Conservation (phyloP, 768 basidiomycete species). For the Suillus cothurnatus region DNA sequence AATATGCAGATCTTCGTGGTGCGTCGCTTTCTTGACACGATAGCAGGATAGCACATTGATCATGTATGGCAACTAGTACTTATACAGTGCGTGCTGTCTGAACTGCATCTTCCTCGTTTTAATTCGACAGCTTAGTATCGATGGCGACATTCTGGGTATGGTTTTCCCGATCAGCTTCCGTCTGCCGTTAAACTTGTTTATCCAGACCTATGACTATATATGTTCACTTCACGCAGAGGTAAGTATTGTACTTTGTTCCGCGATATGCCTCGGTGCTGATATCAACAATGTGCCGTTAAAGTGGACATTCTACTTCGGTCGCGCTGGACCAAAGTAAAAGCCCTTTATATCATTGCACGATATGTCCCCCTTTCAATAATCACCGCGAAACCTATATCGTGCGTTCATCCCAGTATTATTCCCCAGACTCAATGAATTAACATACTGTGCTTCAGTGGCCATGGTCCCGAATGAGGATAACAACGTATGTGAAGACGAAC, state of each 20-base stretch:
- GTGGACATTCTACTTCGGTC: neutral
- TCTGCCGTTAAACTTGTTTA: neutral
- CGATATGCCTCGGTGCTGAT: neutral
- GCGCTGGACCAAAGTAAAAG: neutral
- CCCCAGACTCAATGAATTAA: neutral
- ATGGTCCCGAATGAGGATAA: neutral
- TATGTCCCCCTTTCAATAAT: neutral
- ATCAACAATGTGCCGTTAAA: neutral
- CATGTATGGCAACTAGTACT: neutral
- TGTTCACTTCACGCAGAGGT: neutral
- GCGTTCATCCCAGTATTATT: neutral
- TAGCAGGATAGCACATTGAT: too few species aligned
- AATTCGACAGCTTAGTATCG: neutral
- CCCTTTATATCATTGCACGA: neutral
- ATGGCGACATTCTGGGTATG: neutral
- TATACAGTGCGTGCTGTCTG: neutral
- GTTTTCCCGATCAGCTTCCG: neutral
- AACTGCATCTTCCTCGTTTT: neutral
- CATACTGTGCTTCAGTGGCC: neutral
- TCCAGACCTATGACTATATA: neutral
- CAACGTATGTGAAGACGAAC: neutral
- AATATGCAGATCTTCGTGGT: too few species aligned
- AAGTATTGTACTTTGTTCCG: neutral
- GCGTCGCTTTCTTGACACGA: too few species aligned
- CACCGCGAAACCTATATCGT: neutral